A percentile compares a stretch with the other conserved stretches of the same genome.
Evolutionary conservation across 2,329 filamentous ascomycete species (phyloP).

Genomic region (Ramularia collo-cygni): DNA sequence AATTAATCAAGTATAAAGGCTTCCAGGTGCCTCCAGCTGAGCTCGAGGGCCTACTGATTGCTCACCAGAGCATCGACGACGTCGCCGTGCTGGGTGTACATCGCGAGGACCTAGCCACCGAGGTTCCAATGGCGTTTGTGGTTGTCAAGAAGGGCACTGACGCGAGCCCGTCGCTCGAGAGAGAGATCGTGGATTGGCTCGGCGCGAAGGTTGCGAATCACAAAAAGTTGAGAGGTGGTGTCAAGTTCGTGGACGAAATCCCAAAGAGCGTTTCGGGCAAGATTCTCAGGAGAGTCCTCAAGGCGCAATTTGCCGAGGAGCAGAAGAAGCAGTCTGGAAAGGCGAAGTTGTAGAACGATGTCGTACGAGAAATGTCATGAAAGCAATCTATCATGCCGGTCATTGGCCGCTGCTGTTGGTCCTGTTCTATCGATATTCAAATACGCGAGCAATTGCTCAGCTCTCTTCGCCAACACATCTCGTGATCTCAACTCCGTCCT

Average conservation of each 20-base stretch:
- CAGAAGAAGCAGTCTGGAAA: constrained; percentile 31
- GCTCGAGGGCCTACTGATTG: constrained; percentile 39
- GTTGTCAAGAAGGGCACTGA: constrained; percentile 36
- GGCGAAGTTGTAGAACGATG: constrained; percentile 35
- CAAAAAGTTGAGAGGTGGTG: constrained; percentile 46
- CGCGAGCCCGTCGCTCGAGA: constrained; percentile 29
- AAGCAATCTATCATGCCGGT: too few species aligned
- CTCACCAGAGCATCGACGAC: constrained; percentile 38
- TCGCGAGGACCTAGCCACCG: constrained; percentile 43
- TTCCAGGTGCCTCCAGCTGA: constrained; percentile 26
- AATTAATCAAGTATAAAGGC: constrained; percentile 53
- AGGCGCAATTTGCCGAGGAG: constrained; percentile 39
- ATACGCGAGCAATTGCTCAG: too few species aligned
- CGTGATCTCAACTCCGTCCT: constrained; percentile 64
- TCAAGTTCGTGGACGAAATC: constrained; percentile 59
- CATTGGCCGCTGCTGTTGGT: too few species aligned
- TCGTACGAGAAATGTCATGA: too few species aligned
- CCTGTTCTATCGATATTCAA: too few species aligned
- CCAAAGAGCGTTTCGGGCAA: constrained; percentile 71
- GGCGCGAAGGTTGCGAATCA: constrained; percentile 60
- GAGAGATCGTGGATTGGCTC: constrained; percentile 54
- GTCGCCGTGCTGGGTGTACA: constrained; percentile 42
- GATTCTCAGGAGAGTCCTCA: constrained; percentile 59
- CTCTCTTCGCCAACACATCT: constrained; percentile 42
- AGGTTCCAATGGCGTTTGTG: constrained; percentile 53